Percentiles rank a stretch among this genome's conserved stretches.
Conservation (phyloP, 2,329 filamentous ascomycete species). For the Colletotrichum neosansevieriae region DNA sequence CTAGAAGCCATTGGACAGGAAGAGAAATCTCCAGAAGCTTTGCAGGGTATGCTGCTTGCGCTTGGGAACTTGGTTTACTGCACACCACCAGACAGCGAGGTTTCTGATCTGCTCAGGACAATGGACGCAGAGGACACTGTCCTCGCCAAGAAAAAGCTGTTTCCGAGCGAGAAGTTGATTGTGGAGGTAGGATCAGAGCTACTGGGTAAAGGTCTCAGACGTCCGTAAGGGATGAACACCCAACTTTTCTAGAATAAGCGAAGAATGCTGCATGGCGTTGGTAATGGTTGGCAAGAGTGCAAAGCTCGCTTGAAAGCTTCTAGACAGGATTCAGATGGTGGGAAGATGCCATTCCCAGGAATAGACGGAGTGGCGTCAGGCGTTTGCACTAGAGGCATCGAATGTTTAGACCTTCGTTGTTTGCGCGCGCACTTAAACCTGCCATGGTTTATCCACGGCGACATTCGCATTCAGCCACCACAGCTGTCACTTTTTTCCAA, state of each 20-base stretch:
- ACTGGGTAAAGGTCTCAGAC: conserved; percentile 62
- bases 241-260: conserved; percentile 5
- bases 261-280: not conserved
- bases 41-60: conserved; percentile 81
- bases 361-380: conserved; percentile 32
- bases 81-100: conserved; percentile 75
- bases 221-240: conserved; percentile 38
- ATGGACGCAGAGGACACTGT: conserved; percentile 81
- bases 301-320: not conserved
- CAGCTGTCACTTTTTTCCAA: not conserved
- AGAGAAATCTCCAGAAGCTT: conserved; percentile 73
- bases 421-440: conserved; percentile 10
- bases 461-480: not conserved
- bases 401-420: conserved; percentile 13
- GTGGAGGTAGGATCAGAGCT: conserved; percentile 65
- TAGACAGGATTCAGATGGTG: not conserved
- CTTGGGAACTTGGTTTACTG: conserved; percentile 82
- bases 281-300: not conserved
- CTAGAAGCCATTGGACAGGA: conserved; percentile 78
- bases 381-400: conserved; percentile 21
- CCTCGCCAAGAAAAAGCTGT: conserved; percentile 65
- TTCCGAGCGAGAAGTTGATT: conserved; percentile 70
- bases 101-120: conserved; percentile 82
- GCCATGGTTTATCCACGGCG: conserved; percentile 8
- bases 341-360: not conserved